A percentile compares a stretch with the other conserved stretches of the same genome.
These are phyloP conservation scores for Aspergillus sp. DNA, from an alignment of 2,329 filamentous ascomycete species.

Conservation along the genomic window DNA sequence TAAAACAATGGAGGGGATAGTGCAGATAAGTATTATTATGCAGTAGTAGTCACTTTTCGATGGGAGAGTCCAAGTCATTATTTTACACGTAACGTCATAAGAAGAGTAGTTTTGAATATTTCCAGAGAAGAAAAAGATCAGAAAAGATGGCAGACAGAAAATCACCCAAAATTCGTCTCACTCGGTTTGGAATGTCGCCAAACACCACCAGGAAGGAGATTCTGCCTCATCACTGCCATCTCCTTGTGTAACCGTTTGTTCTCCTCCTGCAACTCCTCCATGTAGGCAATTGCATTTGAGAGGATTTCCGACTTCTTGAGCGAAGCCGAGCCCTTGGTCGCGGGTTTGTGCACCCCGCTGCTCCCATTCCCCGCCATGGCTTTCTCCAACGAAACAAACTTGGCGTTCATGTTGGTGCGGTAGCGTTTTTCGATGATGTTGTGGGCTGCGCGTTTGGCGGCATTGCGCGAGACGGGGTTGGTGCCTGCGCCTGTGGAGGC, in stretches of 20 bases:
- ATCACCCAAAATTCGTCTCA: slow-evolving; percentile 3
- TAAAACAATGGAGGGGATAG: no score
- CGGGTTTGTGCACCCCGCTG: slow-evolving; percentile 18
- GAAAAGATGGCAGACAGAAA: background rate
- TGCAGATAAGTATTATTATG: background rate
- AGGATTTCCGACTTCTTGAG: slow-evolving; percentile 36
- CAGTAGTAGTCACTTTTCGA: slow-evolving; percentile 1
- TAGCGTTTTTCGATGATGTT: slow-evolving; percentile 40
- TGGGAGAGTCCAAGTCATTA: slow-evolving; percentile 1
- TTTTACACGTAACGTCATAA: background rate
- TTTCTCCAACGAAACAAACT: slow-evolving; percentile 35
- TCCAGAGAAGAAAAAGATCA: background rate
- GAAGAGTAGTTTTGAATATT: slow-evolving; percentile 1
- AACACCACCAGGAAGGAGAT: slow-evolving; percentile 17
- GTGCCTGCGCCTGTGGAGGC: background rate
- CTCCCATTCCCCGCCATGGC: slow-evolving; percentile 19
- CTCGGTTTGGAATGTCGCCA: slow-evolving; percentile 16
- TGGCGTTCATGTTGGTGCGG: slow-evolving; percentile 40
- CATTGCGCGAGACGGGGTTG: slow-evolving; percentile 21
- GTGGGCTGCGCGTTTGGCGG: slow-evolving; percentile 36
- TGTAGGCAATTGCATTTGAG: slow-evolving; percentile 31
- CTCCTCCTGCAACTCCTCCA: slow-evolving; percentile 31
- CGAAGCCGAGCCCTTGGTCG: slow-evolving; percentile 24
- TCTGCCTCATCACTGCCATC: slow-evolving; percentile 24
- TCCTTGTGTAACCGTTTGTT: slow-evolving; percentile 30